Conservation (phyloP, 306 rosid genomes). For the Morella rubra region DNA sequence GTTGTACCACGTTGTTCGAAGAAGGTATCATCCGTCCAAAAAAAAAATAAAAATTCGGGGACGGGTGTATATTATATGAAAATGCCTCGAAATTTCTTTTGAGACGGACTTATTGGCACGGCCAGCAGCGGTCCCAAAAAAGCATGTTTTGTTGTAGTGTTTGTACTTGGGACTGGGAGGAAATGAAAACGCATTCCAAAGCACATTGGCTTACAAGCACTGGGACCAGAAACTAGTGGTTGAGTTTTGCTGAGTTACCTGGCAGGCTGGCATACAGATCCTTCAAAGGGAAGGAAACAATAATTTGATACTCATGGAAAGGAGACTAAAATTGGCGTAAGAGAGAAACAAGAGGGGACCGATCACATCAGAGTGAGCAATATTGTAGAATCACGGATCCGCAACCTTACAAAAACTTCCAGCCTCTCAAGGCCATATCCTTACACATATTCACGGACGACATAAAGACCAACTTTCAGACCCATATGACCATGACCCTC, state of each 20-base stretch:
- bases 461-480: background rate
- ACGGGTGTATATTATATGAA: too few relatives aligned
- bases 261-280: background rate
- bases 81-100: too few relatives aligned
- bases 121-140: too few relatives aligned
- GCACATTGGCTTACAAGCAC: background rate
- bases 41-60: too few relatives aligned
- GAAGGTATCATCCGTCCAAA: too few relatives aligned
- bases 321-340: background rate
- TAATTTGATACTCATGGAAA: conserved; percentile 16
- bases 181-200: background rate
- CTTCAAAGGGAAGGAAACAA: background rate
- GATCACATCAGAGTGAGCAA: conserved; percentile 41
- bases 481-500: background rate
- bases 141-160: too few relatives aligned
- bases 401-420: conserved; percentile 40
- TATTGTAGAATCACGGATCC: conserved; percentile 53
- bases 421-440: conserved; percentile 13
- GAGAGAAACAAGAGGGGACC: conserved; percentile 2
- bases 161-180: too few relatives aligned
- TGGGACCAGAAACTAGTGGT: background rate
- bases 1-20: too few relatives aligned
- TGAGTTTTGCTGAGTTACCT: conserved; percentile 17
- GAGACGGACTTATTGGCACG: too few relatives aligned
- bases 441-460: conserved; percentile 10